Conservation (phyloP, 2,329 filamentous ascomycete genomes). For the Aspergillus sp. region DNA sequence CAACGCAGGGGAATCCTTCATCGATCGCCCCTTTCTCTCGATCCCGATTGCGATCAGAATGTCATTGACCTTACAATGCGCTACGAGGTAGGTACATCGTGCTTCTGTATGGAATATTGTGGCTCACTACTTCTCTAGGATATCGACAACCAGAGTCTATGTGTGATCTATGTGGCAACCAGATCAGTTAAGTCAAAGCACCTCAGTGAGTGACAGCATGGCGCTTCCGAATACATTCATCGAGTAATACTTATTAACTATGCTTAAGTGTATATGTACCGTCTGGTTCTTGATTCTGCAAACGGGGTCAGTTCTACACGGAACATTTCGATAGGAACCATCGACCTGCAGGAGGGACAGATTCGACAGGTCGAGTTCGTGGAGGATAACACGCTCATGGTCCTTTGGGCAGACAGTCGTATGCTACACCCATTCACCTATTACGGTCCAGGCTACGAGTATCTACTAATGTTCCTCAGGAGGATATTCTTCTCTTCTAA, state of each 20-base stretch:
- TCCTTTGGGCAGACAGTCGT: conserved; percentile 52
- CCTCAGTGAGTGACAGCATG: conserved; percentile 25
- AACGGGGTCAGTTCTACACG: conserved; percentile 59
- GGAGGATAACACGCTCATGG: conserved; percentile 59
- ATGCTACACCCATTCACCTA: conserved; percentile 8
- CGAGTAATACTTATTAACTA: conserved; percentile 10
- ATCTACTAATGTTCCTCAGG: conserved; percentile 12
- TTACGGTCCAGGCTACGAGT: neutral
- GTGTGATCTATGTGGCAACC: conserved; percentile 35
- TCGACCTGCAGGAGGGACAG: conserved; percentile 35
- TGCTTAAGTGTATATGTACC: conserved; percentile 58
- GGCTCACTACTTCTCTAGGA: conserved; percentile 20
- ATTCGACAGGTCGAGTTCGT: conserved; percentile 67
- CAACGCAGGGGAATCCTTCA: conserved; percentile 69
- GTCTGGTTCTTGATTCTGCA: conserved; percentile 51
- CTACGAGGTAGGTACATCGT: conserved; percentile 40
- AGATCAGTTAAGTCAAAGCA: conserved; percentile 34
- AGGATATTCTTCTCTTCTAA: conserved; percentile 33
- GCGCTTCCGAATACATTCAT: neutral
- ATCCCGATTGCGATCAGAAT: conserved; percentile 37
- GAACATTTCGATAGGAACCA: conserved; percentile 27
- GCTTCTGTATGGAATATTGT: neutral
- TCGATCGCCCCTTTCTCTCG: conserved; percentile 54
- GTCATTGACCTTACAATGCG: conserved; percentile 61
- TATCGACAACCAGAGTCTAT: conserved; percentile 22